phyloP scores from a whole-genome alignment of 2,329 filamentous ascomycete species.

The Xenoacremonium recifei region DNA sequence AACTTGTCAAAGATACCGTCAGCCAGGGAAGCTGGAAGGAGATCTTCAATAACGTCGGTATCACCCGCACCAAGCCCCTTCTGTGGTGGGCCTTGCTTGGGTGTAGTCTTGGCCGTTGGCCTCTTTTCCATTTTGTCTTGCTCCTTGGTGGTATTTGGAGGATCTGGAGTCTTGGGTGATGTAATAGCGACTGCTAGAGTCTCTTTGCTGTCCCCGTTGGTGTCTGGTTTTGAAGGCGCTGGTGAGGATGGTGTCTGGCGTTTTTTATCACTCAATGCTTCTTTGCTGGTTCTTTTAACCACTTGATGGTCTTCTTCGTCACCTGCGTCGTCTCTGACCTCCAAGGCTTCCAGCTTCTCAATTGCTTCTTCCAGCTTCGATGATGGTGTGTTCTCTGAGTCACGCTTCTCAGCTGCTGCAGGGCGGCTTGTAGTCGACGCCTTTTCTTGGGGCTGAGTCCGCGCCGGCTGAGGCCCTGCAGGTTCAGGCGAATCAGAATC shows the following conservation, averaged over 20 bases:
- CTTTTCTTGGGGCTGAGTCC: slow-evolving; percentile 20
- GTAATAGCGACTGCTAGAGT: not conserved
- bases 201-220: not conserved
- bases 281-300: slow-evolving; percentile 8
- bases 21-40: slow-evolving; percentile 59
- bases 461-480: slow-evolving; percentile 2
- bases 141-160: not conserved
- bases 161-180: slow-evolving; percentile 3
- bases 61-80: slow-evolving; percentile 75
- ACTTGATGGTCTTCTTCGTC: not conserved
- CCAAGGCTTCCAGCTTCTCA: no score
- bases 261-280: not conserved
- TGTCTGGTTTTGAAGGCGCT: no score
- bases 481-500: slow-evolving; percentile 22
- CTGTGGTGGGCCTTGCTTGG: slow-evolving; percentile 25
- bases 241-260: no score
- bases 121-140: not conserved
- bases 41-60: slow-evolving; percentile 68
- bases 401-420: slow-evolving; percentile 11
- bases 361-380: slow-evolving; percentile 15
- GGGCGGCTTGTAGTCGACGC: slow-evolving; percentile 13
- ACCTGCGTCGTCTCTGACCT: not conserved
- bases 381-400: slow-evolving; percentile 11
- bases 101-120: no score
- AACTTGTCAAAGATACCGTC: slow-evolving; percentile 67